Base-by-base conservation (phyloP, 2,329 filamentous ascomycete species). In the Cladosporium sp. region DNA sequence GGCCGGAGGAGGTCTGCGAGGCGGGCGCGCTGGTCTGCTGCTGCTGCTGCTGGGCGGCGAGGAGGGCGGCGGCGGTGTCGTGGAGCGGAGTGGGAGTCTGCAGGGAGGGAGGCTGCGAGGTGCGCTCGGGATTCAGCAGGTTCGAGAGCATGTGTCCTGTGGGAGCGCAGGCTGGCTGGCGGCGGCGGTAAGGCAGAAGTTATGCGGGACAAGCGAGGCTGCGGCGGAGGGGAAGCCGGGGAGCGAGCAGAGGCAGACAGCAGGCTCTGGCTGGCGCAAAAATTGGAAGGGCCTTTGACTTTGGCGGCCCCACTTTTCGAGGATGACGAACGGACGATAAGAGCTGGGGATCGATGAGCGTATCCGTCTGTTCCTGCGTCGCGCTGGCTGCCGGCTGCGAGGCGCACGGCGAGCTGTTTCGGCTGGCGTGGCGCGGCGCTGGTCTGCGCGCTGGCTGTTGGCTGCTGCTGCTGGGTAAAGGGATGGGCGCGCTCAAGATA, bases 111-210 rank as follows among this genome's bases (percentile, higher is more conserved):
- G 59, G 58, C 60, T 64, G 63, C 57, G 64, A 47, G 47, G 54
- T 58, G 38, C 64, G 64, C 63, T 69, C 64, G 37, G 64, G 65
- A 62, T 69, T 69, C 60, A 70, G 64, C 60, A 70, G 65, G 56
- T 64, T 62, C 43, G 67, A 69, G 40, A 70, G 68, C 68, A 69
- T 69, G 62, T 66, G 65, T 61, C 55, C 60, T 34, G 45, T 30
- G 40, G 36, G 40, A 15, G 40, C 40, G 40, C 40, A 43, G 22
- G 22, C 22, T 45, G 55, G 38, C 45, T 15, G 34, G 40, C 38
- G 42, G 52, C 42, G 40, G 34, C 5, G 17, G 37, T 17, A 37
- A 43, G 37, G 15, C n/a, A 25, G 37, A 39, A 19, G 45, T 15
- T 45, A n/a, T n/a, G 42, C 42, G 42, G 6, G 11, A 15, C 40